A percentile compares a stretch with the other conserved stretches of the same genome.
Conservation (phyloP, 208 protist species). For the Sergeia podlipaevii region DNA sequence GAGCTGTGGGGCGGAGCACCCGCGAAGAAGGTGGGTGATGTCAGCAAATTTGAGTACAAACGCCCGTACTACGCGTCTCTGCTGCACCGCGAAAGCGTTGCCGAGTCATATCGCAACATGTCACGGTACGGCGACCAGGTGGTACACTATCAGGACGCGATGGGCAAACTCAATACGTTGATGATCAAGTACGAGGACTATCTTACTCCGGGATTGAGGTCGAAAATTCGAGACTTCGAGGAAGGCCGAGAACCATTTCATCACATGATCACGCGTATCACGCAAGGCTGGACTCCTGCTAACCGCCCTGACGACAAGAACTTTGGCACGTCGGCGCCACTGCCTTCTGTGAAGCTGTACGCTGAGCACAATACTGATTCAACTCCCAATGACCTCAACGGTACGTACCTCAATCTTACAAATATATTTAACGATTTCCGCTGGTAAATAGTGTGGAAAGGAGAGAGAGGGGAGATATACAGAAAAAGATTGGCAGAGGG, state of each 20-base stretch:
- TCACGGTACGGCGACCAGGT: slow-evolving; percentile 87
- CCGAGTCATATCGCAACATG: slow-evolving; percentile 80
- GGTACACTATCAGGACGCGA: slow-evolving; percentile 71
- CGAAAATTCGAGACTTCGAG: slow-evolving; percentile 77
- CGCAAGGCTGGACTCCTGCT: slow-evolving; percentile 78
- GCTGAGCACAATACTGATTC: slow-evolving; percentile 87
- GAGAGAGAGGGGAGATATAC: too few relatives aligned
- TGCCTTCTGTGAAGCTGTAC: slow-evolving; percentile 74
- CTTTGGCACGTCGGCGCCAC: slow-evolving; percentile 51
- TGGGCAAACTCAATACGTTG: slow-evolving; percentile 78
- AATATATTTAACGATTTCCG: slow-evolving; percentile 89
- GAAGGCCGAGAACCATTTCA: slow-evolving; percentile 85
- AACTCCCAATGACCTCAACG: slow-evolving; percentile 67
- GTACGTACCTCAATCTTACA: slow-evolving; percentile 77
- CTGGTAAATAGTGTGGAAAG: too few relatives aligned
- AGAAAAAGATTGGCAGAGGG: background rate
- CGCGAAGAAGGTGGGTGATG: slow-evolving; percentile 70
- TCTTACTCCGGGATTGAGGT: slow-evolving; percentile 56
- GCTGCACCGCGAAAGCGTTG: slow-evolving; percentile 66
- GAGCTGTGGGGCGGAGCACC: slow-evolving; percentile 88
- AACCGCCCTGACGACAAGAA: slow-evolving; percentile 84
- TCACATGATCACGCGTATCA: slow-evolving; percentile 80
- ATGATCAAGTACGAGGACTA: slow-evolving; percentile 76
- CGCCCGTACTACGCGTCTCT: slow-evolving; percentile 76
- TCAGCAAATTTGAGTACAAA: slow-evolving; percentile 89